Conservation (phyloP, 106 monocot species). For the Acorus calamus region DNA sequence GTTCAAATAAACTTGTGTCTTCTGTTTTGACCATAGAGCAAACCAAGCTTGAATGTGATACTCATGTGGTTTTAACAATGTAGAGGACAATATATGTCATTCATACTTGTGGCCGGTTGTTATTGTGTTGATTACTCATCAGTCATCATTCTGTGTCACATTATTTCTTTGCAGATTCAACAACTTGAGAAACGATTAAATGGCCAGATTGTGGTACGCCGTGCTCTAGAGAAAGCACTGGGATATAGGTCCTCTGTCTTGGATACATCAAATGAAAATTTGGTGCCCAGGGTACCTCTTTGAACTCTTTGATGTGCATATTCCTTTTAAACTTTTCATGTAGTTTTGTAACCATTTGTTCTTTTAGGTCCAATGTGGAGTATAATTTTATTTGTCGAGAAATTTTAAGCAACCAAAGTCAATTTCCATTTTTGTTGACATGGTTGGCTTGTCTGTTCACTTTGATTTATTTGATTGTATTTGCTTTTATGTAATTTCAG, state of each 20-base stretch:
- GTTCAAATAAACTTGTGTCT: background rate
- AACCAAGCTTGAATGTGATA: too few species aligned
- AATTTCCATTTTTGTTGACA: background rate
- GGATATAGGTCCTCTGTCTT: conserved; percentile 34
- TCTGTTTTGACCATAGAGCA: too few species aligned
- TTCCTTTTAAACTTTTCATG: background rate
- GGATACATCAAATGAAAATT: conserved; percentile 23
- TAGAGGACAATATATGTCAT: background rate
- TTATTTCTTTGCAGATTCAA: conserved; percentile 40
- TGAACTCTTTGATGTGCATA: background rate
- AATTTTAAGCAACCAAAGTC: too few species aligned
- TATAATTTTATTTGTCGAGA: too few species aligned
- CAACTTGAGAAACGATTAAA: conserved; percentile 68
- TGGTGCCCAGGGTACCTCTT: conserved; percentile 45
- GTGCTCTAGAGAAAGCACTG: conserved; percentile 67
- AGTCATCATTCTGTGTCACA: background rate
- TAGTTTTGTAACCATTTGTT: too few species aligned
- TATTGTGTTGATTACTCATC: background rate
- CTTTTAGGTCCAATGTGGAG: too few species aligned
- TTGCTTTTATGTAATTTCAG: conserved; percentile 17
- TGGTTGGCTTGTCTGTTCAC: background rate
- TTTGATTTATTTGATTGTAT: background rate
- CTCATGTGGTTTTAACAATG: too few species aligned
- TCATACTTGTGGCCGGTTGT: background rate
- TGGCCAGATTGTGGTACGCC: conserved; percentile 50